Base-by-base conservation (phyloP, 805 yeast species). In the Zygosaccharomyces pseudorouxii region DNA sequence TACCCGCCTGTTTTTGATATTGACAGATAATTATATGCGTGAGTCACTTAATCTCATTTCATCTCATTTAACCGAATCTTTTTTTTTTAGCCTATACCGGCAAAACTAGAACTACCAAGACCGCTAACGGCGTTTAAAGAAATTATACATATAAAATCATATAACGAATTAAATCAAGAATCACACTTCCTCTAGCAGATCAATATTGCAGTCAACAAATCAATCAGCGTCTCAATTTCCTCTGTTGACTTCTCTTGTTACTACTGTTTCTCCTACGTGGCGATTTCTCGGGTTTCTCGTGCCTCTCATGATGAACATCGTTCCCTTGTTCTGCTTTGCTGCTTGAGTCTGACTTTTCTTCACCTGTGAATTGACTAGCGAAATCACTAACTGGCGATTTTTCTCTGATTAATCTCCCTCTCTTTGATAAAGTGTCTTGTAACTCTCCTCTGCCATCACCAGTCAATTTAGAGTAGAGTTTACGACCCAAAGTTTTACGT, bases 391-490 rank as follows among this genome's bases (percentile, higher is more conserved):
- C 62, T 4, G 71, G 65, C 8, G 72, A 59, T 35, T 53, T 50
- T 11, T 62, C 63, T 31, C 62, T 54, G 19, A 62, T 54, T 6
- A 60, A 45, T 40, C 45, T 52, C 28, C 48, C 48, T 29, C 50
- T 46, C 36, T 42, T 55, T 16, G 47, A 51, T 30, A 52, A 39
- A 6, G 49, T 27, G 41, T 46, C 48, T 46, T 35, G 47, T 19
- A 49, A 19, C 55, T 71, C 83, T 4, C 82, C 88, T 19, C 58
- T 64, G 60, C 89, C 84, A 2, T 56, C 38, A 1, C 64, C 61
- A 37, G 62, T 52, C 18, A 67, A 47, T 51, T 59, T 66, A 19
- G 63, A 52, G 51, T 63, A 67, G 19, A 64, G 48, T 36, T 61
- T 60, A 40, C 61, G 62, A 20, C 71, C 70, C 30, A 68, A 45